Evolutionary conservation across 2,329 filamentous ascomycete species (phyloP).

Genomic region (Aureobasidium melanogenum): DNA sequence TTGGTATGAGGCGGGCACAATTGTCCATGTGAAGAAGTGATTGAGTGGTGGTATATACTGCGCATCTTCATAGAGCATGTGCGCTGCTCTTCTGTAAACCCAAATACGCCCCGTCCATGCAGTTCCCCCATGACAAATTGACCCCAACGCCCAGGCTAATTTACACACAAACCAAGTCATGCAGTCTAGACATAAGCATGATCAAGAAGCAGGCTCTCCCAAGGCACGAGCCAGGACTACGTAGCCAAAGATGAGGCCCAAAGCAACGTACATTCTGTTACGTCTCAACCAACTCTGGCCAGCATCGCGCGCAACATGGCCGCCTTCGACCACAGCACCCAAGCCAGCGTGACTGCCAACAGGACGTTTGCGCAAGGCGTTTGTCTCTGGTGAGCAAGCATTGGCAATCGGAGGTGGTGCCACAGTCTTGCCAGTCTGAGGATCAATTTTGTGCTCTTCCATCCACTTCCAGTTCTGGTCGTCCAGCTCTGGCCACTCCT

Average conservation of each 20-base stretch:
- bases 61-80: no score
- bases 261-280: constrained; percentile 68
- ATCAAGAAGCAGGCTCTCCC: constrained; percentile 30
- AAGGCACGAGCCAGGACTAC: constrained; percentile 72
- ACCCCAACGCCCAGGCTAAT: constrained; percentile 17
- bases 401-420: constrained; percentile 30
- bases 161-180: neutral
- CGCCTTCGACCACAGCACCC: constrained; percentile 65
- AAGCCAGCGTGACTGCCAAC: constrained; percentile 45
- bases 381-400: constrained; percentile 55
- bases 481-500: constrained; percentile 85
- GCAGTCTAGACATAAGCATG: neutral
- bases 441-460: constrained; percentile 70
- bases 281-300: constrained; percentile 73
- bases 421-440: constrained; percentile 52
- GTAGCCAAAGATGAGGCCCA: constrained; percentile 67
- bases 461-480: constrained; percentile 90
- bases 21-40: neutral
- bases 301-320: constrained; percentile 64
- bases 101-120: neutral
- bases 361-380: constrained; percentile 55
- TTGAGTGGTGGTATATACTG: neutral
- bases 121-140: neutral
- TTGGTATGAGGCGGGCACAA: no score
- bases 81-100: neutral